Percentiles rank a stretch among this genome's conserved stretches.
Evolutionary conservation across 2,329 filamentous ascomycete genomes (phyloP).

Genomic region (Sporothrix dimorphospora): DNA sequence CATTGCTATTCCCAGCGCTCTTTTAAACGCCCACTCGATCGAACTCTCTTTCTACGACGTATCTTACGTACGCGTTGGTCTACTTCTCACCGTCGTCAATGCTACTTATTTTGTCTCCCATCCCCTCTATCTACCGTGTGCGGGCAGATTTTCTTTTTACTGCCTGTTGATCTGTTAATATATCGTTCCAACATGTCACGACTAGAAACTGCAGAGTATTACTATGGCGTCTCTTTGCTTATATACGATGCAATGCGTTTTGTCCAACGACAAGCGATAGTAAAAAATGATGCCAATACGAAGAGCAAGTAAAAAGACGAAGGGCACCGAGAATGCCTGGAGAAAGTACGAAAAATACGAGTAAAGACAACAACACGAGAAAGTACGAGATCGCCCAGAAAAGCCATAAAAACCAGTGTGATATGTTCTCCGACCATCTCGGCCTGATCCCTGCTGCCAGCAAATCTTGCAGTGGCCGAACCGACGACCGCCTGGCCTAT

Average conservation of each 20-base stretch:
- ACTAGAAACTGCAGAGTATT: neutral
- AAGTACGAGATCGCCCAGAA: neutral
- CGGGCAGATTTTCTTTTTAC: neutral
- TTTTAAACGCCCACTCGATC: neutral
- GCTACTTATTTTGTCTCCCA: neutral
- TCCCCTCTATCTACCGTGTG: neutral
- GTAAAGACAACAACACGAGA: neutral
- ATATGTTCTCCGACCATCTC: neutral
- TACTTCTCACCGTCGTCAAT: neutral
- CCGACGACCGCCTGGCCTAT: neutral
- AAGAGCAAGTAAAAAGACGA: too few relatives aligned
- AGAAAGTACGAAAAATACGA: neutral
- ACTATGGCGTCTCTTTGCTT: neutral
- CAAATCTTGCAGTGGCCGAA: constrained; percentile 20
- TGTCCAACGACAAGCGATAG: neutral
- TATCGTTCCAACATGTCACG: constrained; percentile 4
- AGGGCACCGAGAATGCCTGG: neutral
- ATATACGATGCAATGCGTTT: neutral
- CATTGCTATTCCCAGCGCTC: neutral
- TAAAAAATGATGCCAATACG: neutral
- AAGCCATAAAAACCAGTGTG: neutral
- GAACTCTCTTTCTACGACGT: neutral
- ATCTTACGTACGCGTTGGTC: neutral
- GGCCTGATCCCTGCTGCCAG: constrained; percentile 12
- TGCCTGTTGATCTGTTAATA: constrained; percentile 14